Evolutionary conservation across 441 rosid species (phyloP), one percentile per base, ranked within the genome.

Genomic region (Melastoma candidum): DNA sequence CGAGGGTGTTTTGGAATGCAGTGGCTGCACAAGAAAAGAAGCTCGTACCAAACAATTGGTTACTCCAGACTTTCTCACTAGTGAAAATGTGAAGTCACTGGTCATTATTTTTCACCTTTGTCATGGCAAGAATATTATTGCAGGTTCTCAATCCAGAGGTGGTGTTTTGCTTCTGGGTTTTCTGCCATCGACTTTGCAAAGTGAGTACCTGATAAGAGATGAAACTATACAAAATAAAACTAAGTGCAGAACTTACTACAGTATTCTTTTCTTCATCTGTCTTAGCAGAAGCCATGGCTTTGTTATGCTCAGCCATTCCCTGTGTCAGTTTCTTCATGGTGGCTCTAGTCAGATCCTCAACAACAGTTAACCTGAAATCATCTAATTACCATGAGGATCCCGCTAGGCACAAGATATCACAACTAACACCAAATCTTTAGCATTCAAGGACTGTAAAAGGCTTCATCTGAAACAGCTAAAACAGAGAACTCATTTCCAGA

Each of bases 41-140:
- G 46, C 39, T 44, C 5, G 11, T 7, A 24, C 54, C 57, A 26
- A 68, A 49, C 48, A 7, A 0, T 7, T 22, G 17, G 49, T 43
- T 49, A 49, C 56, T 14, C 50, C 5, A 10, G 49, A 57, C 39
- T n/a, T 13, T 46, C 44, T 17, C 45, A 57, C 12, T 5, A 41
- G 36, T 39, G 52, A 56, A 49, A 8, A 57, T 39, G 17, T 26
- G 48, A 46, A 59, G 12, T 54, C 11, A 51, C 27, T 48, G 39
- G 55, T 5, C 44, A 13, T 22, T 26, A 54, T 29, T 29, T 25
- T 49, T 68, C 64, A 93, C 99, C 97, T 89, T 93, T 59, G 97
- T 80, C 97, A 93, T 82, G 32, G 96, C 87, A 71, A 88, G 72
- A 71, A 93, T 93, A 78, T 93, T 93, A 74, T 93, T 89, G 74